phyloP scores from a whole-genome alignment of 495 filamentous ascomycete genomes.

The Aspergillus egyptiacus region DNA sequence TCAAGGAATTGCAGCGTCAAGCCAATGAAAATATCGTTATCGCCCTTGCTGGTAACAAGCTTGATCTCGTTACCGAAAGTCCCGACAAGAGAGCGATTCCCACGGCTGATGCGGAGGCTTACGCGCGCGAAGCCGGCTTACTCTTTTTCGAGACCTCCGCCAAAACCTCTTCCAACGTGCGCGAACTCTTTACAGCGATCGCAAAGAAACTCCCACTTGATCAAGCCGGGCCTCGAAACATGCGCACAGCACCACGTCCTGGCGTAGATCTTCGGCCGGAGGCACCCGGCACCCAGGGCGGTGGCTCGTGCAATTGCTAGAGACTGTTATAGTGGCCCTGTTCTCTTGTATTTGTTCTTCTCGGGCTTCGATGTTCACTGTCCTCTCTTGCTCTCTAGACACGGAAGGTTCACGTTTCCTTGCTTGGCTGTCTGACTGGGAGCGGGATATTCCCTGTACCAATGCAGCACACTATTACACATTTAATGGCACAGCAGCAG shows the following conservation, averaged over 20 bases:
- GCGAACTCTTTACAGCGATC: constrained; percentile 95
- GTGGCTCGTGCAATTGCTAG: constrained; percentile 72
- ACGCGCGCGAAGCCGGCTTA: constrained; percentile 84
- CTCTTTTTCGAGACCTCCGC: constrained; percentile 98
- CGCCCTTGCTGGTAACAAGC: constrained; percentile 93
- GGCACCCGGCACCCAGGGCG: constrained; percentile 65
- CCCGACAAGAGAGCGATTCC: constrained; percentile 90
- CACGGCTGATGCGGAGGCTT: constrained; percentile 86
- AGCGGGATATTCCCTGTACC: constrained; percentile 4
- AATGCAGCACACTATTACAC: constrained; percentile 17
- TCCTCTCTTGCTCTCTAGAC: constrained; percentile 18
- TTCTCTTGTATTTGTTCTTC: constrained; percentile 5
- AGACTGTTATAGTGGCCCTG: constrained; percentile 1
- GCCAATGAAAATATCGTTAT: constrained; percentile 99
- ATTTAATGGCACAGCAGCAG: constrained; percentile 16
- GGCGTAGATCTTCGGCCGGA: constrained; percentile 80
- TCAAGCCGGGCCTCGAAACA: constrained; percentile 80
- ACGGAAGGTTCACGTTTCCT: constrained; percentile 14
- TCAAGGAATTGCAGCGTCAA: constrained; percentile 98
- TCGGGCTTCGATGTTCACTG: constrained; percentile 3
- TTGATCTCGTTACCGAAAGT: constrained; percentile 83
- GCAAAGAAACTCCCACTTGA: constrained; percentile 95
- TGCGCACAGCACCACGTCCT: constrained; percentile 66
- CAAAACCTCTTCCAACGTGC: constrained; percentile 92
- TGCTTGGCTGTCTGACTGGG: constrained; percentile 10